Evolutionary conservation across 192 early-diverging fungal genomes (phyloP), one percentile per base, ranked within the genome.

Genomic region (Podila epigama): DNA sequence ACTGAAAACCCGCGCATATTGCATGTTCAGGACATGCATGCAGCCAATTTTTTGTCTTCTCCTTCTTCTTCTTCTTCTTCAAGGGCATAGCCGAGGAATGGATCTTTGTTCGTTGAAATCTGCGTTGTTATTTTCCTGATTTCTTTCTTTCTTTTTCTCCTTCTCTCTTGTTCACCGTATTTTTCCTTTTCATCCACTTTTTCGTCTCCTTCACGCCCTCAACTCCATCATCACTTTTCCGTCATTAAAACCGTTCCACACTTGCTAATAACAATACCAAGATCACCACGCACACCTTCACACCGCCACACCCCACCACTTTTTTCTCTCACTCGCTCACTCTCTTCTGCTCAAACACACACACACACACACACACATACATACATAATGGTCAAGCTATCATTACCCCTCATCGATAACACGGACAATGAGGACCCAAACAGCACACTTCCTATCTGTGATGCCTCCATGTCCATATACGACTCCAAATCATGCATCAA

Each of bases 391-490:
- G 73, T 77, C 51, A 27, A 77, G 13, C 51, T 77, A 39, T 35
- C 65, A 29, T 51, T 77, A 29, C 73, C 73, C 0, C 36, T 77
- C 18, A 34, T 63, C 60, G 73, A 77, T 55, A 77, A 77, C 52
- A 51, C 32, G 16, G 73, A 77, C 56, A 77, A 68, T 25, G 73
- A 75, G 39, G 40, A 22, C 20, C 53, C 18, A 0, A 60, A 68
- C 61, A 48, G 42, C 25, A 16, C 57, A 2, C 20, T 44, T 12
- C 73, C 55, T 16, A 59, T 58, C 55, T 77, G 73, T 40, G 73
- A 77, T 28, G 66, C 73, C 10, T 77, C 73, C 8, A 66, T 68
- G 63, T 77, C 73, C 18, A 77, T 77, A 34, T 77, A 77, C 56
- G 55, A 68, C 53, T 18, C 20, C 16, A 41, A 39, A 27, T 64